A percentile compares a stretch with the other conserved stretches of the same genome.
phyloP scores from a whole-genome alignment of 2,329 filamentous ascomycete species.

The Pseudofabraea citricarpa region DNA sequence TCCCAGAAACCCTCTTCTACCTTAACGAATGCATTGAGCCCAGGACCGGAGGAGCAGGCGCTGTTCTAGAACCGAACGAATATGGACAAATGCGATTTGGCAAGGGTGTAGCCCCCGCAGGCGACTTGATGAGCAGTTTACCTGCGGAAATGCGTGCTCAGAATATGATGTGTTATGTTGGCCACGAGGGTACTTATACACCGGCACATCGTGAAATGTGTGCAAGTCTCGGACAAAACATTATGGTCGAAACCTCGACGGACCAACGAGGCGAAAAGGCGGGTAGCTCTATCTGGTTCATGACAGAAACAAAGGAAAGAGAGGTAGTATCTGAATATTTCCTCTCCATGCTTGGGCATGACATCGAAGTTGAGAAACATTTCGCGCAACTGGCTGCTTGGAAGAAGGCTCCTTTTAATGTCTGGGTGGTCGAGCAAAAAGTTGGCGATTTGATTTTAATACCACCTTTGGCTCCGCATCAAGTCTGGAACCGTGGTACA shows the following conservation, averaged over 20 bases:
- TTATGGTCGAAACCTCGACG: conserved; percentile 91
- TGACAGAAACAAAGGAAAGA: conserved; percentile 94
- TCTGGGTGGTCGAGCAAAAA: conserved; percentile 87
- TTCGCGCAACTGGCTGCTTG: conserved; percentile 94
- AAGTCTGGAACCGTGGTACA: conserved; percentile 97
- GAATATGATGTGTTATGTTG: conserved; percentile 98
- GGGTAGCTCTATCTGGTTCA: conserved; percentile 96
- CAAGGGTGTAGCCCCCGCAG: conserved; percentile 56
- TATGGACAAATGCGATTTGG: conserved; percentile 36
- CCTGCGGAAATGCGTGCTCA: conserved; percentile 84
- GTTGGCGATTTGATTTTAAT: conserved; percentile 91
- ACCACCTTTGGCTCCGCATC: conserved; percentile 87
- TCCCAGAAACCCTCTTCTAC: conserved; percentile 83
- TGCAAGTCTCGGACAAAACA: conserved; percentile 90
- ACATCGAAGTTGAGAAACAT: conserved; percentile 94
- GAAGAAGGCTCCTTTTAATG: conserved; percentile 90
- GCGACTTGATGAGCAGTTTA: conserved; percentile 92
- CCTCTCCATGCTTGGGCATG: conserved; percentile 85
- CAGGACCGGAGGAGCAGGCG: conserved; percentile 47
- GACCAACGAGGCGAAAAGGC: conserved; percentile 69
- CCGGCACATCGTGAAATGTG: conserved; percentile 97
- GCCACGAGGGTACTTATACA: conserved; percentile 95
- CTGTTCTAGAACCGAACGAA: conserved; percentile 39
- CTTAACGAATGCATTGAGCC: conserved; percentile 73
- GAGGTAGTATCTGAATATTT: conserved; percentile 91